These are phyloP conservation scores for Aspergillus sclerotiicarbonarius DNA, from an alignment of 495 filamentous ascomycete species.

Conservation along the genomic window DNA sequence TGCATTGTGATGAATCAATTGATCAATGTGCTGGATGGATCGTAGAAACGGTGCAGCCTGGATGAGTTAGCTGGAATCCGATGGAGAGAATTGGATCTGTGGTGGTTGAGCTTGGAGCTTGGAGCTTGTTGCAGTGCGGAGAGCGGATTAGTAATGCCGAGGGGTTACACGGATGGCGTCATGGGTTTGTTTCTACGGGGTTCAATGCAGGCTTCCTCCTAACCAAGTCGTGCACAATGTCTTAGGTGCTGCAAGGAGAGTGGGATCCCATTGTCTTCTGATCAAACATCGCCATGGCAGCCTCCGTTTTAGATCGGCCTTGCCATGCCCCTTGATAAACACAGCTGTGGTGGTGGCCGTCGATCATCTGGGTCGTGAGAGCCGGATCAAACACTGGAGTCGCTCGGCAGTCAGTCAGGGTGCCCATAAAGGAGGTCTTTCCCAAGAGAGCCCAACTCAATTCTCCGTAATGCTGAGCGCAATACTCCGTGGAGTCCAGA, in stretches of 20 bases:
- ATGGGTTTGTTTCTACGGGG: neutral
- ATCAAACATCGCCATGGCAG: constrained; percentile 1
- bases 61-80: neutral
- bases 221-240: neutral
- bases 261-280: neutral
- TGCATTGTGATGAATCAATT: constrained; percentile 33
- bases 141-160: neutral
- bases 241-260: neutral
- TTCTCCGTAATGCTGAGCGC: too few relatives aligned
- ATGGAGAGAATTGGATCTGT: neutral
- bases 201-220: neutral
- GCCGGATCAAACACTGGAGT: too few relatives aligned
- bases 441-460: too few relatives aligned
- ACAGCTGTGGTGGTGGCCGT: too few relatives aligned
- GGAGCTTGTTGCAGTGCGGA: neutral
- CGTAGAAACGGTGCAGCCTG: neutral
- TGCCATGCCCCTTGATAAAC: too few relatives aligned
- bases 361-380: too few relatives aligned
- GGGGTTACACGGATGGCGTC: neutral
- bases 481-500: neutral
- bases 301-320: neutral
- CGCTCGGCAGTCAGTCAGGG: too few relatives aligned
- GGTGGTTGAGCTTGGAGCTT: neutral
- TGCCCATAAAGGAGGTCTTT: too few relatives aligned
- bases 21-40: neutral